Conservation (phyloP, 148 eudicot genomes). For the Drosera capensis region DNA sequence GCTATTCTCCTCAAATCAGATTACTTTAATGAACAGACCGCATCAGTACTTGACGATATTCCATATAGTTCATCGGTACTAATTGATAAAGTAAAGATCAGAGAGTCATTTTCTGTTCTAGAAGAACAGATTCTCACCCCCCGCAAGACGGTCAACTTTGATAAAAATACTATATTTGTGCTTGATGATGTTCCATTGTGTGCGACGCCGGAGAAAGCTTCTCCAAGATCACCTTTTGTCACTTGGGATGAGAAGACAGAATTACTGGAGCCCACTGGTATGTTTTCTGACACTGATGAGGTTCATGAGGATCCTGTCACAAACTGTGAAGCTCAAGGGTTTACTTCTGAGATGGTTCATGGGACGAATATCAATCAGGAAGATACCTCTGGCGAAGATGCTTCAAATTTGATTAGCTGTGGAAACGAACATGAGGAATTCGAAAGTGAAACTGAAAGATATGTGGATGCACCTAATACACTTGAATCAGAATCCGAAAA, state of each 20-base stretch:
- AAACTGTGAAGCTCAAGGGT: conserved; percentile 13
- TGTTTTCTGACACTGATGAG: conserved; percentile 19
- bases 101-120: conserved; percentile 20
- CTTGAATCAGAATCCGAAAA: conserved; percentile 89
- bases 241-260: conserved; percentile 74
- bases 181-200: conserved; percentile 16
- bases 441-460: conserved; percentile 81
- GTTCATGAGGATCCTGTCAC: conserved; percentile 11
- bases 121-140: conserved; percentile 13
- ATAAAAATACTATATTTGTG: conserved; percentile 15
- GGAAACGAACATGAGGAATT: conserved; percentile 36
- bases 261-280: conserved; percentile 22
- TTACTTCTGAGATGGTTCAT: conserved; percentile 10
- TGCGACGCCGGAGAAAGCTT: conserved; percentile 23
- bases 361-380: conserved; percentile 10
- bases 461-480: conserved; percentile 76
- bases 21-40: conserved; percentile 16
- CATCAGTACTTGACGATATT: conserved; percentile 15
- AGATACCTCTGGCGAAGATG: conserved; percentile 11
- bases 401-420: conserved; percentile 6
- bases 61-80: conserved; percentile 13
- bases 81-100: conserved; percentile 24
- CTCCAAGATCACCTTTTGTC: conserved; percentile 26
- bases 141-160: conserved; percentile 16
- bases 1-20: conserved; percentile 17